These are phyloP conservation scores for Annulohypoxylon stygium DNA, from an alignment of 495 filamentous ascomycete species.

Conservation along the genomic window DNA sequence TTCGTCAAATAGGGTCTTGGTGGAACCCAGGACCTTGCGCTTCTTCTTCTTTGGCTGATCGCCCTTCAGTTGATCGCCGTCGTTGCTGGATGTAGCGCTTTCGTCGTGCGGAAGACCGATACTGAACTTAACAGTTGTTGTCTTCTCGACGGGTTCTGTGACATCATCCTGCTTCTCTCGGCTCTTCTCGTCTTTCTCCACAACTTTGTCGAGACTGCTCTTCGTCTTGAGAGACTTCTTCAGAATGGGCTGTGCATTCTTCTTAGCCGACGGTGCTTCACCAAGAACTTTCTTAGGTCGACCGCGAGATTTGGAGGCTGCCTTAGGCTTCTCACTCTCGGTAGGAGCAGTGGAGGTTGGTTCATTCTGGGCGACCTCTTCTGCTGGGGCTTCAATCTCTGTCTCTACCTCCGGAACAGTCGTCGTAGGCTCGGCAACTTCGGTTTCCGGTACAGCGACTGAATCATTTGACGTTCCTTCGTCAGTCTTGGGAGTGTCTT, in stretches of 20 bases:
- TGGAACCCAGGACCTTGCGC: constrained; percentile 74
- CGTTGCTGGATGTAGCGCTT: constrained; percentile 40
- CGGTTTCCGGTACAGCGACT: constrained; percentile 23
- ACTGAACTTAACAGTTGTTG: constrained; percentile 51
- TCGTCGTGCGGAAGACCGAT: constrained; percentile 45
- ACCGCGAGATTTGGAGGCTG: constrained; percentile 54
- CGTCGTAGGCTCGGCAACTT: constrained; percentile 26
- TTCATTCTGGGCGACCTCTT: constrained; percentile 14
- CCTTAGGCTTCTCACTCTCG: constrained; percentile 42
- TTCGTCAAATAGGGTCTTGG: constrained; percentile 80
- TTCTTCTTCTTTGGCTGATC: constrained; percentile 75
- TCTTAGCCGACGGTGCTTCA: constrained; percentile 58
- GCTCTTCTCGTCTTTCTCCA: constrained; percentile 33
- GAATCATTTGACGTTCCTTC: constrained; percentile 47
- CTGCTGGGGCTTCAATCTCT: constrained; percentile 5
- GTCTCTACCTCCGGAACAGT: constrained; percentile 14
- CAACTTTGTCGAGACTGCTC: constrained; percentile 44
- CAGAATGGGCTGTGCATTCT: constrained; percentile 54
- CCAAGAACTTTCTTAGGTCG: constrained; percentile 55
- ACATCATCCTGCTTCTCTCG: constrained; percentile 43
- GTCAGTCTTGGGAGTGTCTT: constrained; percentile 45
- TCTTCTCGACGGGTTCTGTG: constrained; percentile 45
- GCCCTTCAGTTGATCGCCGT: constrained; percentile 54
- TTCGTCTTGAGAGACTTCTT: constrained; percentile 51
- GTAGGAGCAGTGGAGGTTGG: constrained; percentile 10